Evolutionary conservation across 2,329 filamentous ascomycete species (phyloP).

Genomic region (Hymenoscyphus fraxineus): DNA sequence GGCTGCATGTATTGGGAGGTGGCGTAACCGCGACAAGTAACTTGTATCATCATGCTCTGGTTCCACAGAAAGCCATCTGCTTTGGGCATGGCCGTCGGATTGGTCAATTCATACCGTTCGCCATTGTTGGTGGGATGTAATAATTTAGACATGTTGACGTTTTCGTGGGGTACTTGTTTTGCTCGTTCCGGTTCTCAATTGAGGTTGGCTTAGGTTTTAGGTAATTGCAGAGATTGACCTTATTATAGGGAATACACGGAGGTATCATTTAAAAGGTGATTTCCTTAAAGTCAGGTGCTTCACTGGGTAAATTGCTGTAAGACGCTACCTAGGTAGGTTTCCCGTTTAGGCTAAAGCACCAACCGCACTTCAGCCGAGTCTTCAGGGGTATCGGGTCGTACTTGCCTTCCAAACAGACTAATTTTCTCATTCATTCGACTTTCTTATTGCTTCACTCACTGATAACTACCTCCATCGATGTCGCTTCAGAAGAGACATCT

Average conservation of each 20-base stretch:
- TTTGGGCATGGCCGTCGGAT: constrained; percentile 53
- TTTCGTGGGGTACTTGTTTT: background rate
- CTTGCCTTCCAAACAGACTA: background rate
- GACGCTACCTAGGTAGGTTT: background rate
- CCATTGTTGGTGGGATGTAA: constrained; percentile 41
- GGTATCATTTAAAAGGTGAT: background rate
- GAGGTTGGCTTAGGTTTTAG: background rate
- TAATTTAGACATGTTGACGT: background rate
- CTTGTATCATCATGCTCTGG: constrained; percentile 58
- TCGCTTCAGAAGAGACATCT: no score
- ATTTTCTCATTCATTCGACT: background rate
- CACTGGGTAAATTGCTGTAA: background rate
- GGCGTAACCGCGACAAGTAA: constrained; percentile 56
- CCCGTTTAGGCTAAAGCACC: background rate
- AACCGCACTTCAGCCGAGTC: background rate
- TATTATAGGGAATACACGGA: background rate
- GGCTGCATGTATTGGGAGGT: constrained; percentile 59
- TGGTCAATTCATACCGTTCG: constrained; percentile 51
- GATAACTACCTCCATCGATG: background rate
- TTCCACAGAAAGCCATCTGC: constrained; percentile 57
- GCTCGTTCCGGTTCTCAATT: background rate
- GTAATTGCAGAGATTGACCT: background rate
- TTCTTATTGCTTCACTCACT: background rate
- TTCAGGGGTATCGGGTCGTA: background rate
- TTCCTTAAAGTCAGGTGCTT: background rate